Conservation (phyloP, 176 grass and related monocot genomes). For the Dactylis glomerata region DNA sequence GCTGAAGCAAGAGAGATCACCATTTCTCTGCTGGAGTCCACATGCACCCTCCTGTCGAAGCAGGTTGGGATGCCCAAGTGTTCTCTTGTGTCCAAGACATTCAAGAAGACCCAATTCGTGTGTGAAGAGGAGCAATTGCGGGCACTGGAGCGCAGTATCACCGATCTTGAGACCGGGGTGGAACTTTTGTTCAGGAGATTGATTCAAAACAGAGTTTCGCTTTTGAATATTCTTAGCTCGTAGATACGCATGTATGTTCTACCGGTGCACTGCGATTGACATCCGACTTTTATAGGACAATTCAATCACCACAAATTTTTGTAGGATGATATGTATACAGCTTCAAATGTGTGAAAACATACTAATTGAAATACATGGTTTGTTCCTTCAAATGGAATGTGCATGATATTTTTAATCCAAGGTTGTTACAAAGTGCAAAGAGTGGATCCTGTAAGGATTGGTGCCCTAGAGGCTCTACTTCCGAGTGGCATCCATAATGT, state of each 20-base stretch:
- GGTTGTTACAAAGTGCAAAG: no score
- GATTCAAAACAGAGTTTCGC: conserved; percentile 31
- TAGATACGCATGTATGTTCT: not conserved
- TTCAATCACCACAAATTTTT: not conserved
- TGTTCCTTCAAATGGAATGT: no score
- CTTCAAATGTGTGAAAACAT: no score
- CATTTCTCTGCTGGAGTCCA: conserved; percentile 7
- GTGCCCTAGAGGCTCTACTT: no score
- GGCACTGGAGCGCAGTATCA: conserved; percentile 3
- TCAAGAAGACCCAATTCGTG: not conserved
- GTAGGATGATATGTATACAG: not conserved
- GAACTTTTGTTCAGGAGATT: conserved; percentile 8
- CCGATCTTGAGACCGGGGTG: conserved; percentile 9
- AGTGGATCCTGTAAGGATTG: no score
- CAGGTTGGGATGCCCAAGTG: conserved; percentile 9
- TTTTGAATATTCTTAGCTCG: conserved; percentile 22
- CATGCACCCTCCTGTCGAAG: not conserved
- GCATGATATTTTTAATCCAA: no score
- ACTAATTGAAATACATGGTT: no score
- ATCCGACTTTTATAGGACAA: conserved; percentile 20
- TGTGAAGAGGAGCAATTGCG: conserved; percentile 13
- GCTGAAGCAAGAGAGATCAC: conserved; percentile 10
- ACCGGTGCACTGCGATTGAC: not conserved
- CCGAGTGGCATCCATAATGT: no score
- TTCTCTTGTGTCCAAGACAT: conserved; percentile 25